These are phyloP conservation scores for Chrysoporthe cubensis DNA, from an alignment of 2,329 filamentous ascomycete genomes.

Conservation along the genomic window DNA sequence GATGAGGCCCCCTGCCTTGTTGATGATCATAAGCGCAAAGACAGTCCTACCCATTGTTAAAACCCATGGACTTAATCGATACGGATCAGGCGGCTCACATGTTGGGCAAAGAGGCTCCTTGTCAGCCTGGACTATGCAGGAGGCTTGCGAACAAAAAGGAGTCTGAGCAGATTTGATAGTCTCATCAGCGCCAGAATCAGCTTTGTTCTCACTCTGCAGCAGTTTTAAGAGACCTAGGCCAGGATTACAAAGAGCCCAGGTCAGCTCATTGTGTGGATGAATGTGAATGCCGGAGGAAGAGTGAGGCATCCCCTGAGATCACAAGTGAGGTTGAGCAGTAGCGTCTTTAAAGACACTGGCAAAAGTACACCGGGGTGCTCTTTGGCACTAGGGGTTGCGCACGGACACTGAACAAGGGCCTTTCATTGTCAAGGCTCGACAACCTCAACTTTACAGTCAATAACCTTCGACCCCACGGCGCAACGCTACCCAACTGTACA, in stretches of 20 bases:
- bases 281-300: background rate
- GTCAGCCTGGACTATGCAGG: conserved; percentile 6
- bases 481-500: background rate
- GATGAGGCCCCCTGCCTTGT: conserved; percentile 95
- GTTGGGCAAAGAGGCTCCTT: conserved; percentile 14
- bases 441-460: background rate
- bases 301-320: conserved; percentile 3
- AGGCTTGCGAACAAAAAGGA: conserved; percentile 13
- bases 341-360: conserved; percentile 2
- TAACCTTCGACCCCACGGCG: background rate
- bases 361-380: background rate
- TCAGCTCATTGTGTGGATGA: background rate
- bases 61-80: background rate
- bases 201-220: background rate
- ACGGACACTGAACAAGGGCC: background rate
- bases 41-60: conserved; percentile 69
- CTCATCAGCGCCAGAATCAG: background rate
- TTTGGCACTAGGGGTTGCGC: background rate
- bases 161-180: background rate
- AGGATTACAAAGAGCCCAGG: background rate
- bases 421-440: background rate
- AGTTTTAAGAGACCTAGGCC: background rate
- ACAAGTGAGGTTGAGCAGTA: conserved; percentile 14
- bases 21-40: conserved; percentile 95
- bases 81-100: conserved; percentile 14